phyloP scores from a whole-genome alignment of 140 eudicot species.

The Erigeron philadelphicus region DNA sequence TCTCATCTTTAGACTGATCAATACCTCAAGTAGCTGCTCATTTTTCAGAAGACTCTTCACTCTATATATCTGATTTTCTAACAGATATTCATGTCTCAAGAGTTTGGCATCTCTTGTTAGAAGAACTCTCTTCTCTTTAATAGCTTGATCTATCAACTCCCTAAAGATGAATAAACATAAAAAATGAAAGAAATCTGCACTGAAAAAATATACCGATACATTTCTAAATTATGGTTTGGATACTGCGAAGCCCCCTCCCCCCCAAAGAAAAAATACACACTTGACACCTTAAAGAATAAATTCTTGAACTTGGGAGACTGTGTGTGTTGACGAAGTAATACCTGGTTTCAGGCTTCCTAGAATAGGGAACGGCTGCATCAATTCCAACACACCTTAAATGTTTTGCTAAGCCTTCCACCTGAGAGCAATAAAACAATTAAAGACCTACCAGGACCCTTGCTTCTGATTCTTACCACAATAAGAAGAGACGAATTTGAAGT shows the following conservation, averaged over 20 bases:
- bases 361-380: slow-evolving; percentile 84
- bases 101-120: slow-evolving; percentile 93
- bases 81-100: slow-evolving; percentile 68
- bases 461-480: not conserved
- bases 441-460: not conserved
- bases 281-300: too few species aligned
- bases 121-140: slow-evolving; percentile 78
- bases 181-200: slow-evolving; percentile 16
- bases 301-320: not conserved
- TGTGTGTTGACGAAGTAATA: slow-evolving; percentile 21
- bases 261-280: too few species aligned
- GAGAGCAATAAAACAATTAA: slow-evolving; percentile 12
- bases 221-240: too few species aligned
- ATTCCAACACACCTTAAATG: slow-evolving; percentile 92
- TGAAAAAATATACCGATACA: too few species aligned
- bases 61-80: slow-evolving; percentile 79
- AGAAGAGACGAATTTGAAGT: not conserved
- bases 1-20: slow-evolving; percentile 1
- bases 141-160: slow-evolving; percentile 79
- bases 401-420: slow-evolving; percentile 96
- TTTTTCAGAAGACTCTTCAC: slow-evolving; percentile 76
- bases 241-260: too few species aligned
- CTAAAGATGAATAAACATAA: slow-evolving; percentile 36
- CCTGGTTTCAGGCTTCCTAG: slow-evolving; percentile 83
- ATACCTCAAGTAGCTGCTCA: slow-evolving; percentile 87